These are phyloP conservation scores for Emydomyces testavorans DNA, from an alignment of 2,329 filamentous ascomycete species.

Conservation along the genomic window DNA sequence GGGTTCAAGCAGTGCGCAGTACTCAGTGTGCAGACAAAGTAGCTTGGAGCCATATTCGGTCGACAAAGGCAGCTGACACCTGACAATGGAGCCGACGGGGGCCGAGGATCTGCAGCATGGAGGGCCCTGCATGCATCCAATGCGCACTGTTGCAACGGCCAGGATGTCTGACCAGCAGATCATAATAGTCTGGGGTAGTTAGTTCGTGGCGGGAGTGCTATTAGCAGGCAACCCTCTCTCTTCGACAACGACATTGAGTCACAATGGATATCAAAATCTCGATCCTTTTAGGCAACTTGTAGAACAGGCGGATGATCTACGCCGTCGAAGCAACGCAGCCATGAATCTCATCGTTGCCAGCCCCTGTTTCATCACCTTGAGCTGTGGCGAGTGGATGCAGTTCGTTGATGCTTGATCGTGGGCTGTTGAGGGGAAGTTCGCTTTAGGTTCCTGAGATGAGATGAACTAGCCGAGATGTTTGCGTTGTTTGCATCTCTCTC, in stretches of 20 bases:
- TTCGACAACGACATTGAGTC: background rate
- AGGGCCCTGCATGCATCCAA: constrained; percentile 1
- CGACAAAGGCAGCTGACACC: background rate
- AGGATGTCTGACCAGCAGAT: constrained; percentile 1
- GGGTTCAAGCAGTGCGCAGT: background rate
- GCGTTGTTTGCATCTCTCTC: background rate
- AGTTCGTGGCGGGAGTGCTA: background rate
- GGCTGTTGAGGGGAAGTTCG: too few relatives aligned
- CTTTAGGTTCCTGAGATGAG: too few relatives aligned
- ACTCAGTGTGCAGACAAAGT: too few relatives aligned
- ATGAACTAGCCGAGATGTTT: too few relatives aligned
- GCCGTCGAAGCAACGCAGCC: background rate
- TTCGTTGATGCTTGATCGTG: too few relatives aligned
- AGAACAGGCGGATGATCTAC: too few relatives aligned
- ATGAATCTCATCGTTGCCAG: background rate
- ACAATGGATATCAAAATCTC: background rate
- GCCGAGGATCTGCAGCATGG: background rate
- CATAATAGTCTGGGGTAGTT: background rate
- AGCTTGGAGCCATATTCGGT: too few relatives aligned
- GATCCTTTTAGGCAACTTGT: too few relatives aligned
- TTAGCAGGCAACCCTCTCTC: background rate
- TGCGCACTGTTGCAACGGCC: constrained; percentile 4
- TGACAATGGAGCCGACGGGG: background rate
- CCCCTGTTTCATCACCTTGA: too few relatives aligned
- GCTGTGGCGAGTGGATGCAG: too few relatives aligned